phyloP scores from a whole-genome alignment of 805 yeast species.

The Zygosaccharomyces lentus region DNA sequence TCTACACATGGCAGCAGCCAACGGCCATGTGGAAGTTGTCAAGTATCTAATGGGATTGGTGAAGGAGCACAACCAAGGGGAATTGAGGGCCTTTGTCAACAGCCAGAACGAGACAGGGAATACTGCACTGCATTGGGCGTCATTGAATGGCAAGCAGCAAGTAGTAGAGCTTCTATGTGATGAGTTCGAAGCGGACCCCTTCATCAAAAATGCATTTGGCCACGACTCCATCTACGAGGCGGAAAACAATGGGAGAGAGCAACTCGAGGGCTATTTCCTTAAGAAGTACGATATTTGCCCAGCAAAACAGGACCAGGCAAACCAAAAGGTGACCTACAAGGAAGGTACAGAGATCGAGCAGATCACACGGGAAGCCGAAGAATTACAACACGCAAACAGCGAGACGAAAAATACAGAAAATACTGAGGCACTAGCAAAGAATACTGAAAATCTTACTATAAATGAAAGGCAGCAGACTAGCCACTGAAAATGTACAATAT shows the following conservation, averaged over 20 bases:
- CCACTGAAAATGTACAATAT: neutral
- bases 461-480: neutral
- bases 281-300: constrained; percentile 67
- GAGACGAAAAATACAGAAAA: neutral
- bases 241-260: constrained; percentile 68
- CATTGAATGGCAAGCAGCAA: constrained; percentile 77
- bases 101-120: constrained; percentile 76
- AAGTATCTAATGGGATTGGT: constrained; percentile 51
- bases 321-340: constrained; percentile 40
- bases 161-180: constrained; percentile 69
- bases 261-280: constrained; percentile 73
- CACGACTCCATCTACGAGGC: constrained; percentile 90
- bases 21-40: constrained; percentile 75
- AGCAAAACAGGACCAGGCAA: constrained; percentile 49
- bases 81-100: constrained; percentile 46
- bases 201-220: constrained; percentile 63
- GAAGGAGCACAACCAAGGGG: constrained; percentile 30
- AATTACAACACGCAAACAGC: constrained; percentile 31
- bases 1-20: constrained; percentile 93
- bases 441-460: constrained; percentile 6
- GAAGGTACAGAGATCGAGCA: constrained; percentile 51
- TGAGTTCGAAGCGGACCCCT: constrained; percentile 74
- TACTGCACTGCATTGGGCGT: constrained; percentile 96
- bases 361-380: constrained; percentile 46
- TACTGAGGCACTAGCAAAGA: neutral